Evolutionary conservation across 108 stramenopile genomes (phyloP).

Genomic region (Schizochytrium sp.): DNA sequence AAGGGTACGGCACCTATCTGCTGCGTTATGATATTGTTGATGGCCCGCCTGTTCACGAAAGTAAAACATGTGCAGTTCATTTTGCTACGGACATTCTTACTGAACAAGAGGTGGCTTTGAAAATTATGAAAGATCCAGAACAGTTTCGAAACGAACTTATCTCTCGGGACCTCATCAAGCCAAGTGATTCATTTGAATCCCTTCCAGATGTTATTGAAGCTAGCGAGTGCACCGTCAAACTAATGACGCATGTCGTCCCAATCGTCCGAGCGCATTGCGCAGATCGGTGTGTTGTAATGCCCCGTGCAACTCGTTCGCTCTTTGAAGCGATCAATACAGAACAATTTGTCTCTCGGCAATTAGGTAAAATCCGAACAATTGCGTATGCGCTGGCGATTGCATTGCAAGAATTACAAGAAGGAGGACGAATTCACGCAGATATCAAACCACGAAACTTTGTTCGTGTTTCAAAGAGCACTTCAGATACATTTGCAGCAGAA

Average conservation of each 20-base stretch:
- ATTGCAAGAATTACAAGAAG: not conserved
- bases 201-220: constrained; percentile 2
- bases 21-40: not conserved
- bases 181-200: not conserved
- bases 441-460: constrained; percentile 37
- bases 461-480: not conserved
- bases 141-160: constrained; percentile 58
- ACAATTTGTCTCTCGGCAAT: not conserved
- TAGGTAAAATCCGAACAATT: not conserved
- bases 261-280: constrained; percentile 21
- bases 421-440: not conserved
- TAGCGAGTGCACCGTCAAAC: not conserved
- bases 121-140: constrained; percentile 53
- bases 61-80: constrained; percentile 30
- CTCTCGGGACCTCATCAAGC: not conserved
- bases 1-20: constrained; percentile 35
- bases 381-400: not conserved
- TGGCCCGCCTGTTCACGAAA: constrained; percentile 36
- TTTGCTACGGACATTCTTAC: constrained; percentile 8
- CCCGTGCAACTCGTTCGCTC: constrained; percentile 29
- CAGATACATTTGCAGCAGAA: not conserved
- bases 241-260: constrained; percentile 30
- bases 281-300: constrained; percentile 45
- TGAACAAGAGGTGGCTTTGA: constrained; percentile 55
- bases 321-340: constrained; percentile 52